Evolutionary conservation across 495 filamentous ascomycete genomes (phyloP).

Genomic region (Penicillium samsonianum): DNA sequence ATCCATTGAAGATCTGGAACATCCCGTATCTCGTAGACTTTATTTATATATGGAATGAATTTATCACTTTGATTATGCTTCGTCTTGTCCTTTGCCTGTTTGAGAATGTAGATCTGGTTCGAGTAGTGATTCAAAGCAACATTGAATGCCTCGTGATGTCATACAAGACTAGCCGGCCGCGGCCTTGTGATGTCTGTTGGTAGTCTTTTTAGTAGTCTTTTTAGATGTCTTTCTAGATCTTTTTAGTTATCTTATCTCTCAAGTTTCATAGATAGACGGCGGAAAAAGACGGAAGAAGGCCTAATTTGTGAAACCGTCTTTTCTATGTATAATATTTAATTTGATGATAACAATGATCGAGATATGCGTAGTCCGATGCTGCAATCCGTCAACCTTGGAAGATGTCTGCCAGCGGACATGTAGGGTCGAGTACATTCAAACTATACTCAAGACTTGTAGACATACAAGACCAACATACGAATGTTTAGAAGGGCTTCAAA

Average conservation of each 20-base stretch:
- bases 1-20: constrained; percentile 46
- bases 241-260: no score
- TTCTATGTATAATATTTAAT: no score
- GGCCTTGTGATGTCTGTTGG: no score
- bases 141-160: background rate
- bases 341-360: no score
- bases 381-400: background rate
- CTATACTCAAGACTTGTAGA: background rate
- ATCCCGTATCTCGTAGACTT: constrained; percentile 4
- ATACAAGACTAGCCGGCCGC: no score
- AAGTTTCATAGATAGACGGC: no score
- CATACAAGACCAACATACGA: background rate
- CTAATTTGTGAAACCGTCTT: no score
- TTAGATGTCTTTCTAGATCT: no score
- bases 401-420: background rate
- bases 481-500: background rate
- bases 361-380: background rate
- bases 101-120: background rate
- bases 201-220: no score
- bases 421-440: background rate
- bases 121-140: background rate
- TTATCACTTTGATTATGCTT: background rate
- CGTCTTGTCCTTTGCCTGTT: background rate
- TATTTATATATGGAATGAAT: background rate
- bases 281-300: no score